phyloP scores from a whole-genome alignment of 148 eudicot species.

The Persicaria tinctoria region DNA sequence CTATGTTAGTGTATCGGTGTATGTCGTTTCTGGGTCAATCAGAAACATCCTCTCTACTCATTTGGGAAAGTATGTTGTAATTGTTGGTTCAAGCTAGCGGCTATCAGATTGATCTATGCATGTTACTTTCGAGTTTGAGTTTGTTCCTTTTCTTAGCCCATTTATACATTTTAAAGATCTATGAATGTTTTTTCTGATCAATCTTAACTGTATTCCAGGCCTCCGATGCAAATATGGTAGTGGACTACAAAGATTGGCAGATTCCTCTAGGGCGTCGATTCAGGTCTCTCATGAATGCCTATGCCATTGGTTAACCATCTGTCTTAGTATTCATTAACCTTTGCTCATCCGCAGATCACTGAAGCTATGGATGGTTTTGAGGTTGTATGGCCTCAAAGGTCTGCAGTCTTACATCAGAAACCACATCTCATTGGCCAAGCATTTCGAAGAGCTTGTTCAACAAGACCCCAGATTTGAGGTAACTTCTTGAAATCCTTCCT shows the following conservation, averaged over 20 bases:
- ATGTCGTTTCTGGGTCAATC: too few species aligned
- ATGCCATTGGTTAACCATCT: neutral
- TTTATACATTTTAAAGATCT: too few species aligned
- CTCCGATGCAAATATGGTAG: slow-evolving; percentile 67
- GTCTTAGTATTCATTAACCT: neutral
- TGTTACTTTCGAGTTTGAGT: neutral
- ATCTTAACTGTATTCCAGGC: slow-evolving; percentile 38
- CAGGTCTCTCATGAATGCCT: slow-evolving; percentile 37
- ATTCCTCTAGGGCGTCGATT: slow-evolving; percentile 97
- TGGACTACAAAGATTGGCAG: slow-evolving; percentile 99
- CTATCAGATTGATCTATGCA: neutral
- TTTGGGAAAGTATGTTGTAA: too few species aligned
- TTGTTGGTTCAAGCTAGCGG: neutral
- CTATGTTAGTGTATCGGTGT: too few species aligned
- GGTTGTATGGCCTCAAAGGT: slow-evolving; percentile 76
- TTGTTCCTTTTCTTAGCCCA: too few species aligned
- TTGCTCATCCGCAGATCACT: slow-evolving; percentile 48
- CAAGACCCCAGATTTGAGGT: slow-evolving; percentile 89
- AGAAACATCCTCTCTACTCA: too few species aligned
- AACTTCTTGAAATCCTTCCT: slow-evolving; percentile 1
- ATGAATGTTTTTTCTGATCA: neutral
- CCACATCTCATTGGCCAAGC: slow-evolving; percentile 69
- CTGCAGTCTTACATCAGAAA: slow-evolving; percentile 81
- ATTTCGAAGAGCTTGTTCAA: slow-evolving; percentile 61
- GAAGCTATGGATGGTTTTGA: slow-evolving; percentile 90